phyloP scores from a whole-genome alignment of 2,329 filamentous ascomycete genomes.

The Penicillium sp. region DNA sequence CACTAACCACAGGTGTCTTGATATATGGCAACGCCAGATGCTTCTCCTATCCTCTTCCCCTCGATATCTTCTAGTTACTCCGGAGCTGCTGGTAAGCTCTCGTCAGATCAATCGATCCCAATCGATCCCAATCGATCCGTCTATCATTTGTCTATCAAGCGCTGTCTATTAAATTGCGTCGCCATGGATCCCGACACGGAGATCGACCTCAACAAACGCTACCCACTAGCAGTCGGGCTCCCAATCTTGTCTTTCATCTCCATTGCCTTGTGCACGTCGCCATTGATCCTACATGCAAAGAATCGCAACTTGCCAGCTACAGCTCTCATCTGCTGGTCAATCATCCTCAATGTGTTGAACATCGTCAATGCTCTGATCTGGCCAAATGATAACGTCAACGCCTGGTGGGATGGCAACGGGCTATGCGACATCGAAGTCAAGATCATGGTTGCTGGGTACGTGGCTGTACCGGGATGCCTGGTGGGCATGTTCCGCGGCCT shows the following conservation, averaged over 20 bases:
- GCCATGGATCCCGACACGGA: not conserved
- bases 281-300: constrained; percentile 59
- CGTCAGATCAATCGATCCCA: not conserved
- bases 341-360: constrained; percentile 57
- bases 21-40: not conserved
- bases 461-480: constrained; percentile 54
- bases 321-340: constrained; percentile 56
- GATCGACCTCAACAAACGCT: constrained; percentile 6
- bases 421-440: constrained; percentile 66
- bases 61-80: not conserved
- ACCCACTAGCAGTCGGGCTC: constrained; percentile 41
- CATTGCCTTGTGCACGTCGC: constrained; percentile 54
- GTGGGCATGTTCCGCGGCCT: constrained; percentile 61
- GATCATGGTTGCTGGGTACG: constrained; percentile 53
- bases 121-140: not conserved
- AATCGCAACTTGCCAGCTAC: constrained; percentile 61
- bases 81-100: not conserved
- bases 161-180: too few relatives aligned
- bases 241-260: constrained; percentile 51
- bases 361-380: constrained; percentile 65
- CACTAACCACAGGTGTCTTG: not conserved
- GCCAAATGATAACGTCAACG: constrained; percentile 55
- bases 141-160: not conserved
- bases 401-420: constrained; percentile 58
- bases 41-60: not conserved